Evolutionary conservation across 2,329 filamentous ascomycete genomes (phyloP), one percentile per base, ranked within the genome.

Genomic region (Calonectria pseudoreteaudii): DNA sequence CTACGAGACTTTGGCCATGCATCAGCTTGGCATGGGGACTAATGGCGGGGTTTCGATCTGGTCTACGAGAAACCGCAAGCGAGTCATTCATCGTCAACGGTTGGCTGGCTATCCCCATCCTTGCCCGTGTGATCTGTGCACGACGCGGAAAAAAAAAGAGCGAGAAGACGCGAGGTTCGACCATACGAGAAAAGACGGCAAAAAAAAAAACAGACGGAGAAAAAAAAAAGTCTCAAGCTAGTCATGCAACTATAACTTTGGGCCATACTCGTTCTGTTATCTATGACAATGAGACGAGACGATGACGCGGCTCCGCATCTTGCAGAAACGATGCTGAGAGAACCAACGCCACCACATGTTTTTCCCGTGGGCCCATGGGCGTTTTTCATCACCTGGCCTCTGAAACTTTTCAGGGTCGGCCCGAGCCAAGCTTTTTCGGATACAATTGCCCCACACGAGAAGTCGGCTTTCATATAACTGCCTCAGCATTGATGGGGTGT

Each of bases 331-430:
- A 41, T 14, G 23, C 56, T 60, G 53, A 11, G 41, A 2, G 9
- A 14, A 58, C 34, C 23, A 20, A 62, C 56, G 56, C 56, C 56
- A 62, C 56, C 56, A 62, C 56, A 62, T 41, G 56, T 41, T 62
- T 62, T 62, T 26, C 56, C 38, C 56, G 23, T 62, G 56, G 34
- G 36, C 56, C 56, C 56, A 62, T 41, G 36, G 56, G 56, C 34
- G 16, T 62, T 62, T 62, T 28, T 14, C 56, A 62, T 62, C 56
- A 62, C 23, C 56, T 62, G 56, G 56, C 56, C 52, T 62, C 34
- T 62, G 56, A 62, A 62, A 62, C 56, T 62, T 62, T 62, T 41
- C 56, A 62, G 56, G 56, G 56, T 62, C 56, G 56, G 56, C 34
- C 56, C 56, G 56, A 28, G 56, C 56, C 56, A 62, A 62, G 56